Conservation (phyloP, 106 monocot species). For the Dactylorhiza incarnata region DNA sequence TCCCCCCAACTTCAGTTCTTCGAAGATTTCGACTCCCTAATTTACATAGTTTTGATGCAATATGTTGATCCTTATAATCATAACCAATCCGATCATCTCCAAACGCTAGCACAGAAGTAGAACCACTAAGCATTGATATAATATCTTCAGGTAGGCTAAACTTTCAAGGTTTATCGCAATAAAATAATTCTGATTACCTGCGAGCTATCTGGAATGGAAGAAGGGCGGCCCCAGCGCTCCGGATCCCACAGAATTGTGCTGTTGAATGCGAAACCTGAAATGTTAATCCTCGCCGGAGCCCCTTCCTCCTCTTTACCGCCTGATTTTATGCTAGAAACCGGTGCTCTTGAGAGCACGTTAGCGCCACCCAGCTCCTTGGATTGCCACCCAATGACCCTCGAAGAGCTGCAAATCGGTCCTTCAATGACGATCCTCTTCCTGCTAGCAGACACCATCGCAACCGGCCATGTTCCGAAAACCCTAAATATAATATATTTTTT, state of each 20-base stretch:
- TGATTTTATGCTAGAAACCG: neutral
- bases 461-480: slow-evolving; percentile 69
- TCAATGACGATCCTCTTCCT: slow-evolving; percentile 56
- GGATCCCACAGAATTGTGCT: slow-evolving; percentile 17
- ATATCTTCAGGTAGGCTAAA: too few species aligned
- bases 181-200: slow-evolving; percentile 9
- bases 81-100: too few species aligned
- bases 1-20: too few species aligned
- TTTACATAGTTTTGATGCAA: too few species aligned
- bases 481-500: slow-evolving; percentile 18
- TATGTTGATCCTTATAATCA: too few species aligned
- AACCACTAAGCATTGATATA: too few species aligned
- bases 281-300: slow-evolving; percentile 3
- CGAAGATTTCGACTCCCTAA: too few species aligned
- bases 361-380: slow-evolving; percentile 10
- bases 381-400: slow-evolving; percentile 53
- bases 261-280: slow-evolving; percentile 11
- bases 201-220: slow-evolving; percentile 5
- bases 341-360: neutral
- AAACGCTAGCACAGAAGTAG: too few species aligned
- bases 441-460: slow-evolving; percentile 54
- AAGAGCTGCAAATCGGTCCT: slow-evolving; percentile 56
- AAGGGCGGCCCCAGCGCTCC: slow-evolving; percentile 14
- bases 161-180: too few species aligned
- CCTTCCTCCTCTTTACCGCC: neutral